Percentiles rank a stretch among this genome's conserved stretches.
Conservation (phyloP, 2,329 filamentous ascomycete species). For the Lachnellula hyalina region DNA sequence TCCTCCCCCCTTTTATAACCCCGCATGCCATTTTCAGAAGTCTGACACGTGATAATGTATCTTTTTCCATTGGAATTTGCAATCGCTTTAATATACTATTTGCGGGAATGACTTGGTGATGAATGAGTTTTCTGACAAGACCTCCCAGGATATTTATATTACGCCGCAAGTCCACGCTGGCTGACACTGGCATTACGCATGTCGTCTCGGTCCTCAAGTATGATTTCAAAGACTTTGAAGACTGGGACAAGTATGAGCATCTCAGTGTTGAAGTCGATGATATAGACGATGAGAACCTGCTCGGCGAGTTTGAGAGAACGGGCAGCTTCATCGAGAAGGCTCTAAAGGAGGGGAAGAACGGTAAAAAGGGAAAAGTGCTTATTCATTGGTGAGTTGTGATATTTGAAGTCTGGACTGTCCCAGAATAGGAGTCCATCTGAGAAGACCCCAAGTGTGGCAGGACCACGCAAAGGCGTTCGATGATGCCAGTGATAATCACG, state of each 20-base stretch:
- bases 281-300: constrained; percentile 79
- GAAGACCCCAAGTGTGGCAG: not conserved
- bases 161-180: constrained; percentile 63
- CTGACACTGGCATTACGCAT: constrained; percentile 76
- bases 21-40: constrained; percentile 34
- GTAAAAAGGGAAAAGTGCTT: constrained; percentile 52
- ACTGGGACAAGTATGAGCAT: constrained; percentile 60
- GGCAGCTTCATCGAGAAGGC: constrained; percentile 80
- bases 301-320: constrained; percentile 72
- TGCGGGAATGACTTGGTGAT: not conserved
- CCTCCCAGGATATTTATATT: constrained; percentile 68
- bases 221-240: constrained; percentile 50
- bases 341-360: constrained; percentile 49
- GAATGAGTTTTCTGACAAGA: too few species aligned
- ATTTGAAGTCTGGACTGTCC: constrained; percentile 10
- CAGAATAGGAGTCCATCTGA: not conserved
- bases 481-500: too few species aligned
- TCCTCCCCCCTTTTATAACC: constrained; percentile 1
- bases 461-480: too few species aligned
- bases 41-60: constrained; percentile 1
- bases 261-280: constrained; percentile 83
- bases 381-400: constrained; percentile 60
- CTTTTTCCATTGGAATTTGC: not conserved
- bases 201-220: constrained; percentile 77
- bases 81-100: not conserved